Evolutionary conservation across 768 basidiomycete species (phyloP).

Genomic region (Calocybe cyanea): DNA sequence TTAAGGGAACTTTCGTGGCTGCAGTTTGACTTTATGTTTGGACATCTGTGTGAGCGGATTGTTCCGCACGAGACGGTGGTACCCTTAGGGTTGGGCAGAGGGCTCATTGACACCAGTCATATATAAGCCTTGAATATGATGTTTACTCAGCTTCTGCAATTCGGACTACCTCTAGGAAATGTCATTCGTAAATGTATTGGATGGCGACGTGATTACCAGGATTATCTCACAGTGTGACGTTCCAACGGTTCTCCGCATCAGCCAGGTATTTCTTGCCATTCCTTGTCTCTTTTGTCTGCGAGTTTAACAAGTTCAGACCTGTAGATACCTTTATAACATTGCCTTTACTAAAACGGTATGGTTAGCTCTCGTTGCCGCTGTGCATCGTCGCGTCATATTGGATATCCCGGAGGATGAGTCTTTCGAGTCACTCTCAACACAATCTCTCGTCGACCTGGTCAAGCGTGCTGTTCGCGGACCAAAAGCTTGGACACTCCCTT

Average conservation of each 20-base stretch:
- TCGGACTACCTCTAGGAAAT: background rate
- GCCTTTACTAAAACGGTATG: conserved; percentile 2
- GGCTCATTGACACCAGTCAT: no score
- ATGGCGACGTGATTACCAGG: conserved; percentile 3
- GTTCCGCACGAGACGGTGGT: no score
- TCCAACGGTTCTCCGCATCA: conserved; percentile 4
- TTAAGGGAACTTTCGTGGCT: no score
- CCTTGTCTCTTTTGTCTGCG: background rate
- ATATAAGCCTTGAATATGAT: no score
- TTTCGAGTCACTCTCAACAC: conserved; percentile 2
- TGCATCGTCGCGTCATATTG: conserved; percentile 3
- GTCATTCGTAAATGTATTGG: background rate
- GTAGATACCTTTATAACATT: conserved; percentile 3
- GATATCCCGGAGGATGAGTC: background rate
- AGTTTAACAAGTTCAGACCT: conserved; percentile 2
- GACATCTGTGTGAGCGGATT: no score
- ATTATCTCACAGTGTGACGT: conserved; percentile 6
- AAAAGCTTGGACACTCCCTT: background rate
- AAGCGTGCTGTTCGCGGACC: conserved; percentile 6
- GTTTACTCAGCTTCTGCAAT: no score
- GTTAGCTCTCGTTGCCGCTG: conserved; percentile 4
- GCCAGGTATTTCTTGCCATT: conserved; percentile 3
- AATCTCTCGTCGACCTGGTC: conserved; percentile 2
- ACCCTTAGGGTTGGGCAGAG: no score
- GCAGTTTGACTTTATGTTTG: no score